Conservation (phyloP, 1,139 yeast species). For the Pneumocystis carinii region DNA sequence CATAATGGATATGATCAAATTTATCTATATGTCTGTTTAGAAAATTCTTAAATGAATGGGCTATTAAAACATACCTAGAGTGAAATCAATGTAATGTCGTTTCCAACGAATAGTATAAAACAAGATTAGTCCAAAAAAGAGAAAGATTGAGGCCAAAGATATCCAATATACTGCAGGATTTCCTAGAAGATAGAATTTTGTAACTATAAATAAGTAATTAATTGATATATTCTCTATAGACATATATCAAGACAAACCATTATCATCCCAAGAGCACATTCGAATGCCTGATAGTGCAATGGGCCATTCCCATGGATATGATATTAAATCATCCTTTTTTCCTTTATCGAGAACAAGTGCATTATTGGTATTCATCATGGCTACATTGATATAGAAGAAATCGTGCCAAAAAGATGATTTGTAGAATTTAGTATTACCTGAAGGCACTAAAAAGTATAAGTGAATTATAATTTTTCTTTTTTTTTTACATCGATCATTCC, state of each 20-base stretch:
- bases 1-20: slow-evolving; percentile 42
- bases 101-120: slow-evolving; percentile 76
- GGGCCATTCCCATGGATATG: slow-evolving; percentile 98
- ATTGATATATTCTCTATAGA: not conserved
- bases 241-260: slow-evolving; percentile 16
- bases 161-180: slow-evolving; percentile 92
- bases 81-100: slow-evolving; percentile 69
- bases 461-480: not conserved
- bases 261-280: slow-evolving; percentile 87
- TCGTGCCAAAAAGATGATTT: slow-evolving; percentile 51
- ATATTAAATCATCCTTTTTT: slow-evolving; percentile 80
- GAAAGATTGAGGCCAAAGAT: slow-evolving; percentile 54
- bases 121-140: slow-evolving; percentile 43
- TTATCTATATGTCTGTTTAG: not conserved
- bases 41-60: slow-evolving; percentile 10
- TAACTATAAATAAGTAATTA: slow-evolving; percentile 21
- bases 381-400: slow-evolving; percentile 81
- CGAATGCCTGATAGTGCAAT: slow-evolving; percentile 80
- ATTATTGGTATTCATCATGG: slow-evolving; percentile 98
- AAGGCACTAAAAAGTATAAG: slow-evolving; percentile 29
- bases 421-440: slow-evolving; percentile 64
- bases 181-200: slow-evolving; percentile 79
- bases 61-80: slow-evolving; percentile 16
- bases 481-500: slow-evolving; percentile 35
- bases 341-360: slow-evolving; percentile 88